Percentiles rank a stretch among this genome's conserved stretches.
Evolutionary conservation across 768 basidiomycete genomes (phyloP).

Genomic region (Lactifluus echinatus): DNA sequence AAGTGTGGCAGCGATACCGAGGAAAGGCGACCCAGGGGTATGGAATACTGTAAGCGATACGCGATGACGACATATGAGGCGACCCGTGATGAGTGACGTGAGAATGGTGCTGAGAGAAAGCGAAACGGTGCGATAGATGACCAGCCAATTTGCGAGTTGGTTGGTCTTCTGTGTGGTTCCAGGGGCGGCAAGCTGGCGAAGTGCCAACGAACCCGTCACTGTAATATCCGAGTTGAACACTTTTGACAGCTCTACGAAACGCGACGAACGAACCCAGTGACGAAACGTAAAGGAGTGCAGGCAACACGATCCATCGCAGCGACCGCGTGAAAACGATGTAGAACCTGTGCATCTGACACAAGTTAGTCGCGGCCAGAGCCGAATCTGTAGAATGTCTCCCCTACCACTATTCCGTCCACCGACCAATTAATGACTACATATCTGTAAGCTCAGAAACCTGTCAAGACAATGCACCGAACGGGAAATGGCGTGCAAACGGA

Average conservation of each 20-base stretch:
- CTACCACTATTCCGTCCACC: slow-evolving; percentile 25
- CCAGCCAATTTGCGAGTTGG: slow-evolving; percentile 14
- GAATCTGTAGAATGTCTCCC: not conserved
- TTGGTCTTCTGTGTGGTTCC: slow-evolving; percentile 1
- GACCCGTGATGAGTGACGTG: slow-evolving; percentile 14
- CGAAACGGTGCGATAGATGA: slow-evolving; percentile 20
- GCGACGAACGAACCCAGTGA: slow-evolving; percentile 2
- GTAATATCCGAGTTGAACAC: not conserved
- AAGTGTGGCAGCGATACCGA: not conserved
- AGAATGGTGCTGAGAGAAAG: slow-evolving; percentile 14
- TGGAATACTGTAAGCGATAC: not conserved
- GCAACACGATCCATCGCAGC: not conserved
- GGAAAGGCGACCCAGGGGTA: slow-evolving; percentile 1
- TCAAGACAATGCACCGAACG: not conserved
- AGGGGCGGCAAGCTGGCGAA: slow-evolving; percentile 14
- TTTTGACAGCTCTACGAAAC: not conserved
- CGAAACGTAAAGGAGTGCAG: slow-evolving; percentile 1
- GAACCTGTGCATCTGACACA: slow-evolving; percentile 6
- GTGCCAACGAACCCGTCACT: slow-evolving; percentile 20
- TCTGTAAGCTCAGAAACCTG: slow-evolving; percentile 17
- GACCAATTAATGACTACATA: slow-evolving; percentile 27
- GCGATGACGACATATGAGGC: slow-evolving; percentile 1
- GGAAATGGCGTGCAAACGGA: not conserved
- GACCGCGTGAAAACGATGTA: not conserved
- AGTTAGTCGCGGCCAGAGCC: not conserved